Base-by-base conservation (phyloP, 768 basidiomycete genomes). In the Astraeus odoratus region DNA sequence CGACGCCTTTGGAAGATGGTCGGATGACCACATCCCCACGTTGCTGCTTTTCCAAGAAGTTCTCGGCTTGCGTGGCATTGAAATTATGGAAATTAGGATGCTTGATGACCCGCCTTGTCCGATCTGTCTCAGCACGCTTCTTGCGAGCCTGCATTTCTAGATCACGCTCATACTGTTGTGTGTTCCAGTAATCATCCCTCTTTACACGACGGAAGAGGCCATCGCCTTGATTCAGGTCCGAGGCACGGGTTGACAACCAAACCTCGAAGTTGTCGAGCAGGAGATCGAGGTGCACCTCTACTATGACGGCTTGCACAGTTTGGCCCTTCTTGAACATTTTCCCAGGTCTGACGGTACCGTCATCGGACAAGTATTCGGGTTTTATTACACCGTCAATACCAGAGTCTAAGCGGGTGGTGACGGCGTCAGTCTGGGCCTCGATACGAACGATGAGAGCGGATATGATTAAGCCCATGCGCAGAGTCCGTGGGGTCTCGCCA, bases 41-140 rank as follows among this genome's bases (percentile, higher is more conserved):
- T 55, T 93, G 91, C 60, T 91, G 88, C 53, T 83, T 83, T 53
- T 90, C 86, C 49, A 99, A 71, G 59, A 85, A 87, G 27, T 81
- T 75, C 66, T 98, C 96, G 1, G 96, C 94, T 53, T 96, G 86
- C 12, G 75, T 69, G 6, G 88, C 81, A 52, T 90, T 94, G 73
- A 95, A 83, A 58, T 96, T 91, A 60, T 94, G 88, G 78, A 97
- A 99, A 64, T 95, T 93, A 2, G 95, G 96, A 63, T 99, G 96
- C 61, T 97, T 92, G 69, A 99, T 89, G 43, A 95, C 81, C 20
- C 95, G 74, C 48, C 90, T 78, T 27, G 81, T 77, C 49, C 78
- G 75, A 54, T 88, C 86, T 8, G 80, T 83, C 57, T 91, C 86
- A 1, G 87, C 81, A 38, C 88, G 73, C 69, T 91, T 94, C 68